Evolutionary conservation across 2,329 filamentous ascomycete genomes (phyloP).

Genomic region (Verticillium albo-atrum): DNA sequence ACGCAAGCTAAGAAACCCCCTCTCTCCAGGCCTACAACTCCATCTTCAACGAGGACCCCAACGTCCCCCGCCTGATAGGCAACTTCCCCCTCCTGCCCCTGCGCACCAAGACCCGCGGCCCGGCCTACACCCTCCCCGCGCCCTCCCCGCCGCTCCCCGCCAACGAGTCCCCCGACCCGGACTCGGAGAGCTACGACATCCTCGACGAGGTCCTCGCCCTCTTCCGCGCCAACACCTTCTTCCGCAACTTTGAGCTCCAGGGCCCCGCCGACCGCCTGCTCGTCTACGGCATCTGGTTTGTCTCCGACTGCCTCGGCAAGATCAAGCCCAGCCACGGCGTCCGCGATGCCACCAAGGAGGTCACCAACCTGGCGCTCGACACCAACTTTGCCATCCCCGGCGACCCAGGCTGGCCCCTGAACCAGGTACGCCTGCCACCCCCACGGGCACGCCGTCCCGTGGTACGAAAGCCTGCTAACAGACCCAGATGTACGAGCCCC

Average conservation of each 20-base stretch:
- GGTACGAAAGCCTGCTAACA: constrained; percentile 4
- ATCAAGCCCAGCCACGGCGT: constrained; percentile 70
- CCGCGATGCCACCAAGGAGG: constrained; percentile 62
- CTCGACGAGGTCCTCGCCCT: constrained; percentile 89
- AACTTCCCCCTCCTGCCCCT: constrained; percentile 95
- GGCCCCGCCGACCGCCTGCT: constrained; percentile 89
- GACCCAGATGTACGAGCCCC: constrained; percentile 77
- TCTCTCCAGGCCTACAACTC: constrained; percentile 83
- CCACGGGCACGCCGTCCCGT: background rate
- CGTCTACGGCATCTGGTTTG: constrained; percentile 93
- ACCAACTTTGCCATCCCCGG: constrained; percentile 91
- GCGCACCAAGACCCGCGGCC: constrained; percentile 91
- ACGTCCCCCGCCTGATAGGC: constrained; percentile 58
- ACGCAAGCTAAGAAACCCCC: background rate
- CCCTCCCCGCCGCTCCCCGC: constrained; percentile 54
- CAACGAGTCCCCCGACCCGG: constrained; percentile 67
- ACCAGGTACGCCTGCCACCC: constrained; percentile 57
- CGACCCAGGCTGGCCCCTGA: constrained; percentile 87
- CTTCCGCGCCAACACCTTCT: constrained; percentile 97
- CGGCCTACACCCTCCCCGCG: constrained; percentile 75
- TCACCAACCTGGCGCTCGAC: constrained; percentile 88
- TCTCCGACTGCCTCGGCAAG: constrained; percentile 85
- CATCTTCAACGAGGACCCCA: constrained; percentile 85
- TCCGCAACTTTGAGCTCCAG: constrained; percentile 99
- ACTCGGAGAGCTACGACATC: constrained; percentile 91